These are phyloP conservation scores for Coemansia sp. DNA, from an alignment of 192 early-diverging fungal genomes.

Conservation along the genomic window DNA sequence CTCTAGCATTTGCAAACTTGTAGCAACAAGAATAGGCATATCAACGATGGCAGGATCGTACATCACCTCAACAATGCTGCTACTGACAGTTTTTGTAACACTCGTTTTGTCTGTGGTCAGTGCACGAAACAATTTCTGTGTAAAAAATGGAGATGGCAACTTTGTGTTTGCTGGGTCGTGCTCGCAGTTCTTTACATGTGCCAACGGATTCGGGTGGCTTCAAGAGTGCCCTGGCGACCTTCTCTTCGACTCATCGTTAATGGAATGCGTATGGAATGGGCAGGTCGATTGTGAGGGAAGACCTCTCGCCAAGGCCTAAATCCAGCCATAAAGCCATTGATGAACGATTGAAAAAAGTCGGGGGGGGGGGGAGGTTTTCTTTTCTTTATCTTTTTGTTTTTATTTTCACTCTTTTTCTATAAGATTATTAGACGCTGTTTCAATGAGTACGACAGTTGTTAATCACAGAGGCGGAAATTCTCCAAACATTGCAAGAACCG, in stretches of 20 bases:
- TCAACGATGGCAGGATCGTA: not conserved
- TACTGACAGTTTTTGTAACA: not conserved
- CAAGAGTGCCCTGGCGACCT: conserved; percentile 39
- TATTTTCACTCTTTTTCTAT: no score
- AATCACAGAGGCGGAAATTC: not conserved
- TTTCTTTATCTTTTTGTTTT: not conserved
- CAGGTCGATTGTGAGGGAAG: conserved; percentile 35
- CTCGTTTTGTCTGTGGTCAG: not conserved
- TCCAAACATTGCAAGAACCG: conserved; percentile 1
- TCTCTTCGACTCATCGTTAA: conserved; percentile 33
- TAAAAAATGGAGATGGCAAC: conserved; percentile 35
- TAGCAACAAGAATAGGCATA: not conserved
- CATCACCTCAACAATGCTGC: not conserved
- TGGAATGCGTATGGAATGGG: conserved; percentile 36
- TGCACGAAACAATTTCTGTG: conserved; percentile 34
- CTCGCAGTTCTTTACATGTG: conserved; percentile 40
- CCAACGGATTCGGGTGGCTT: conserved; percentile 47
- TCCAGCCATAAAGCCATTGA: no score
- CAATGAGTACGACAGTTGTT: not conserved
- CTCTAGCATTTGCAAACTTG: not conserved
- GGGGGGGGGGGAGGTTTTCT: not conserved
- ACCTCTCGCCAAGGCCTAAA: not conserved
- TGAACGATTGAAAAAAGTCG: not conserved
- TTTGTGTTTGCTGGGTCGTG: conserved; percentile 33
- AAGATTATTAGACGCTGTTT: no score